A percentile compares a stretch with the other conserved stretches of the same genome.
Evolutionary conservation across 2,329 filamentous ascomycete species (phyloP).

Genomic region (Aspergillus pseudoviridinutans): DNA sequence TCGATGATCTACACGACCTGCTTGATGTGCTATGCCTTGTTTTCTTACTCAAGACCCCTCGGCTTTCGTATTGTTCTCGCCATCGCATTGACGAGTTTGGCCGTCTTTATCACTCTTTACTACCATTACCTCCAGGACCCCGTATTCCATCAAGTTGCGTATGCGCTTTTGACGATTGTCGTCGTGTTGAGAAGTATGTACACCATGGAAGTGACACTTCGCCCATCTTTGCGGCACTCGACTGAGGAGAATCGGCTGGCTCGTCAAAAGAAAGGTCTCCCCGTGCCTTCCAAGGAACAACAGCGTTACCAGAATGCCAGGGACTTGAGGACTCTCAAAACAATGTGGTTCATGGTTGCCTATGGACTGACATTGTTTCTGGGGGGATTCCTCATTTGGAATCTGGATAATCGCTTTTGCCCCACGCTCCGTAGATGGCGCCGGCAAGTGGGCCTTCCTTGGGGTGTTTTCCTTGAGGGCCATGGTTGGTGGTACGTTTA

Average conservation of each 20-base stretch:
- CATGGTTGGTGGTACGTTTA: conserved; percentile 65
- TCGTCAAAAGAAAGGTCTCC: conserved; percentile 32
- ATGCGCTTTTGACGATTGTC: conserved; percentile 65
- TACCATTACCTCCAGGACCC: conserved; percentile 82
- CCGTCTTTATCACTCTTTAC: conserved; percentile 69
- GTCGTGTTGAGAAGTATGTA: conserved; percentile 72
- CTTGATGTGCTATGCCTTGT: conserved; percentile 68
- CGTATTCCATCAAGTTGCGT: conserved; percentile 76
- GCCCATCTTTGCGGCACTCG: conserved; percentile 54
- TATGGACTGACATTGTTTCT: conserved; percentile 68
- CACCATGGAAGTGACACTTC: conserved; percentile 66
- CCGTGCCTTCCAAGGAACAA: conserved; percentile 40
- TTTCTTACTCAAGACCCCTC: conserved; percentile 62
- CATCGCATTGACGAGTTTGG: conserved; percentile 51
- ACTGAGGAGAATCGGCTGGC: conserved; percentile 43
- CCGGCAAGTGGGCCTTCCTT: conserved; percentile 67
- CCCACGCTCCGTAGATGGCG: conserved; percentile 61
- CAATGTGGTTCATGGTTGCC: conserved; percentile 73
- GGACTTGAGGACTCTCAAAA: conserved; percentile 55
- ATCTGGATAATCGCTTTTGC: conserved; percentile 74
- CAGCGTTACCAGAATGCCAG: conserved; percentile 51
- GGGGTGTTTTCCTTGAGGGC: conserved; percentile 71
- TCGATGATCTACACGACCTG: conserved; percentile 71
- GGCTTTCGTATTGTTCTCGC: conserved; percentile 53
- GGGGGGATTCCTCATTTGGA: conserved; percentile 73